phyloP scores from a whole-genome alignment of 805 yeast genomes.

The Candida anglica region DNA sequence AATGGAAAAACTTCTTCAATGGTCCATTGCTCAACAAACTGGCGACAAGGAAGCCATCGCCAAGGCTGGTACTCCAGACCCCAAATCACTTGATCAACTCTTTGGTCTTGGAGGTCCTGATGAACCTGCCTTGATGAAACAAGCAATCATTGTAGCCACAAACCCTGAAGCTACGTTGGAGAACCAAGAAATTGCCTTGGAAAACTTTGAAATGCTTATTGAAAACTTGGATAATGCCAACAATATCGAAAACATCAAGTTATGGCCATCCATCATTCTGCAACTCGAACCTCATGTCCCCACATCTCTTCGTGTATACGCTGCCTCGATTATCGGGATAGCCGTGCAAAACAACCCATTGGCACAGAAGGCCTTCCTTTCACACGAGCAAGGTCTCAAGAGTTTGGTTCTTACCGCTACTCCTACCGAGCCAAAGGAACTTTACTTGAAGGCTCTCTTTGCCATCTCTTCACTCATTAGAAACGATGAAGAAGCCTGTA shows the following conservation, averaged over 20 bases:
- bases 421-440: constrained; percentile 16
- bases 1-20: constrained; percentile 88
- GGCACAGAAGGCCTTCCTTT: constrained; percentile 64
- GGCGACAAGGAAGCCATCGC: constrained; percentile 66
- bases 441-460: constrained; percentile 64
- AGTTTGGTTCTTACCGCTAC: constrained; percentile 41
- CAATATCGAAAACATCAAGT: constrained; percentile 74
- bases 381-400: constrained; percentile 43
- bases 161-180: constrained; percentile 59
- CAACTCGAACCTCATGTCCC: constrained; percentile 41
- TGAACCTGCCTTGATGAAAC: constrained; percentile 85
- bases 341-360: constrained; percentile 89
- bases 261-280: constrained; percentile 72
- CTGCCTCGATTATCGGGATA: constrained; percentile 77
- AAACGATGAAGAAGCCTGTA: constrained; percentile 57
- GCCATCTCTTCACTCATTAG: constrained; percentile 74
- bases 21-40: constrained; percentile 82
- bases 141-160: constrained; percentile 58
- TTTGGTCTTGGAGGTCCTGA: constrained; percentile 79
- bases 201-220: constrained; percentile 88
- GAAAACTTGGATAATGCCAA: constrained; percentile 95
- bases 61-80: constrained; percentile 69
- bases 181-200: constrained; percentile 71
- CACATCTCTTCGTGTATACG: constrained; percentile 47
- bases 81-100: constrained; percentile 71